These are phyloP conservation scores for Teunomyces funiuensis DNA, from an alignment of 805 yeast genomes.

Conservation along the genomic window DNA sequence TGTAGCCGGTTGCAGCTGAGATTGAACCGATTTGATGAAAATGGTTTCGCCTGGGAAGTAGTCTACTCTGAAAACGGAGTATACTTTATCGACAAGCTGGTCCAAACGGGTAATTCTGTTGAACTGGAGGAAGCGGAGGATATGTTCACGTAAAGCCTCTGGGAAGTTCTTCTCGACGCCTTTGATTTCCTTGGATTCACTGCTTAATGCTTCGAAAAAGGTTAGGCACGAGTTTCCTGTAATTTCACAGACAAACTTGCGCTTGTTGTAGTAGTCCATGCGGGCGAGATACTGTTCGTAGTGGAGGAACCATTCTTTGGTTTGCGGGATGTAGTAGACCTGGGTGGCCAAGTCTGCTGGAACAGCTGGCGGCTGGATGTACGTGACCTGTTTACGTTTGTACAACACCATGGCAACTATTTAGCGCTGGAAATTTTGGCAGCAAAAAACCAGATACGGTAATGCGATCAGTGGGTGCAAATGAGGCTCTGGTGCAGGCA, in stretches of 20 bases:
- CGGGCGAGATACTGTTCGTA: conserved; percentile 76
- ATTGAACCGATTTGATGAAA: conserved; percentile 45
- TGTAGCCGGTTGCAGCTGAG: background rate
- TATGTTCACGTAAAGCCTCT: conserved; percentile 87
- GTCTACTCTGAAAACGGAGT: conserved; percentile 70
- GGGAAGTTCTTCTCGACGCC: conserved; percentile 84
- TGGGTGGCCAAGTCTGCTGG: conserved; percentile 57
- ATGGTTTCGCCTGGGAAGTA: conserved; percentile 92
- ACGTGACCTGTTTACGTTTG: conserved; percentile 68
- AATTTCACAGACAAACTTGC: conserved; percentile 91
- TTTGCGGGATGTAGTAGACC: conserved; percentile 81
- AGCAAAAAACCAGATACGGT: conserved; percentile 3
- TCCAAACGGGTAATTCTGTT: conserved; percentile 81
- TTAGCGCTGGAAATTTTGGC: conserved; percentile 1
- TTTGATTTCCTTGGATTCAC: conserved; percentile 57
- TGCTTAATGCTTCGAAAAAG: conserved; percentile 81
- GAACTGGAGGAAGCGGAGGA: conserved; percentile 81
- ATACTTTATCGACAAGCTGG: conserved; percentile 83
- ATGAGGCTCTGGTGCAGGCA: too few species aligned
- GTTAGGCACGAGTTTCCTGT: conserved; percentile 92
- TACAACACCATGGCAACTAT: conserved; percentile 63
- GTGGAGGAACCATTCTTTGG: conserved; percentile 81
- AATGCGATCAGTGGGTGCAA: too few species aligned
- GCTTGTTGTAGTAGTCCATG: conserved; percentile 68
- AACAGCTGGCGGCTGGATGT: conserved; percentile 54